Base-by-base conservation (phyloP, 192 early-diverging fungal species). In the Podila clonocystis region DNA sequence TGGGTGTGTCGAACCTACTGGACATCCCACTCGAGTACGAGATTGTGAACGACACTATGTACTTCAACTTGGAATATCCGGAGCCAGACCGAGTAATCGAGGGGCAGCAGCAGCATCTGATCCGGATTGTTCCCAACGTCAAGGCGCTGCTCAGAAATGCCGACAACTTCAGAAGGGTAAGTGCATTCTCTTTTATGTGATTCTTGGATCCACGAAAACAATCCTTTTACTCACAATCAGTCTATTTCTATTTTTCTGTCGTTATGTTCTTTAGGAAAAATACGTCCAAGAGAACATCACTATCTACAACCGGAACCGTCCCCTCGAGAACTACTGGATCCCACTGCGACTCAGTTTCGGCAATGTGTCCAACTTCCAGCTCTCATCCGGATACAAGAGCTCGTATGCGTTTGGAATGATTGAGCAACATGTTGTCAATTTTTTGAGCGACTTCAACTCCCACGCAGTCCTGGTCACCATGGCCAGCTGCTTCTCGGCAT, bases 261-360 rank as follows among this genome's bases (percentile, higher is more conserved):
- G 45, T 50, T 61, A 15, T n/a, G n/a, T 7, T 45, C 48, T 59
- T 4, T 67, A 94, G 91, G 91, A 93, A 67, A 91, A 90, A 64
- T 94, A 93, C 71, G 82, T 93, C 24, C 84, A 91, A 67, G 91
- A 94, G 69, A 89, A 93, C 72, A 78, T 94, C 20, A 91, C 89
- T 12, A 72, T 94, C 3, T 93, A 93, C 77, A 93, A 93, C 72
- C 83, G 83, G 41, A 86, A 87, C 19, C 73, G 92, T 55, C 93
- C 92, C 7, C 73, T 85, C 26, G 93, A 94, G 73, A 90, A 90
- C 68, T 85, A 89, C 65, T 91, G 86, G 82, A 85, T 94, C 22
- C 85, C 86, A 1, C 58, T 94, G 19, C 84, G 87, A 33, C 78
- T 94, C 73, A 89, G 88, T 60, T 90, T 94, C 74, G 93, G 93